phyloP scores from a whole-genome alignment of 1,139 yeast species.

The Debaryomyces psychrophilus region DNA sequence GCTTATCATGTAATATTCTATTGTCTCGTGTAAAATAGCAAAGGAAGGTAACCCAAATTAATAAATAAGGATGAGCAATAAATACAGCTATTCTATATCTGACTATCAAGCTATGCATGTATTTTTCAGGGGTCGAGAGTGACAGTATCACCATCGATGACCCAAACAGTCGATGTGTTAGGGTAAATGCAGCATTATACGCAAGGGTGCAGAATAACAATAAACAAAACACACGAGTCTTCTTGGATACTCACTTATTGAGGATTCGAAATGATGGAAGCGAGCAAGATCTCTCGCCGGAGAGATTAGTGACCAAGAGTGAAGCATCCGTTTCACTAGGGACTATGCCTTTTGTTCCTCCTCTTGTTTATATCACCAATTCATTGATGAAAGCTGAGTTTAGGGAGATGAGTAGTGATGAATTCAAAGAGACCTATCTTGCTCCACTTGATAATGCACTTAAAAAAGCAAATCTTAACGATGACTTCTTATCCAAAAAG shows the following conservation, averaged over 20 bases:
- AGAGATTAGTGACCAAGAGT: conserved; percentile 6
- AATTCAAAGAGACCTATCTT: conserved; percentile 8
- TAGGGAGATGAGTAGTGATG: conserved; percentile 9
- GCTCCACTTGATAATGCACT: conserved; percentile 6
- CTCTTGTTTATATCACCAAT: background rate
- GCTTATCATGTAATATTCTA: background rate
- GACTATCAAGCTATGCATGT: background rate
- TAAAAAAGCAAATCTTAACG: background rate
- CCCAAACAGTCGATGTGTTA: background rate
- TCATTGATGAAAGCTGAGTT: conserved; percentile 6
- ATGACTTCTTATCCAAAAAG: background rate
- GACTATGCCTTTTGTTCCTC: background rate
- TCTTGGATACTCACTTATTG: conserved; percentile 8
- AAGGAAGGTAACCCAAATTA: too few species aligned
- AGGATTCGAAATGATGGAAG: background rate
- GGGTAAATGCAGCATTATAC: background rate
- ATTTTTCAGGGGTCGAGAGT: conserved; percentile 3
- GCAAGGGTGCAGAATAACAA: conserved; percentile 4
- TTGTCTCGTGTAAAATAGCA: too few species aligned
- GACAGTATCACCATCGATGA: conserved; percentile 3
- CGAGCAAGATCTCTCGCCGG: background rate
- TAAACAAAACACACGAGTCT: conserved; percentile 6
- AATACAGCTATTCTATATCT: background rate
- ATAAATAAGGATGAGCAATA: background rate
- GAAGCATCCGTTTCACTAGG: background rate